phyloP scores from a whole-genome alignment of 2,329 filamentous ascomycete species.

The Emmonsiellopsis sp. region DNA sequence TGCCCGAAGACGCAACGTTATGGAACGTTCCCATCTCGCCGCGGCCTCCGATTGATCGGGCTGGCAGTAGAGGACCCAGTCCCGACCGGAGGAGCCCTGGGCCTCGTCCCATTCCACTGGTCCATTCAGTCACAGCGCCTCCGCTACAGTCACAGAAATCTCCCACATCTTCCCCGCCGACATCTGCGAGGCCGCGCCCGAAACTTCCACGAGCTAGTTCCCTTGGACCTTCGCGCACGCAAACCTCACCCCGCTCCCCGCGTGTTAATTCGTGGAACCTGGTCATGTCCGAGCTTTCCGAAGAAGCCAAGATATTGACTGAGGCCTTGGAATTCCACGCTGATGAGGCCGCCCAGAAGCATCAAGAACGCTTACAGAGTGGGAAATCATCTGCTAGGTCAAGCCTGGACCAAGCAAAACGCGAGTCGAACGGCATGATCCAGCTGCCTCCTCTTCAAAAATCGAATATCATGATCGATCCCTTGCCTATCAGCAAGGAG shows the following conservation, averaged over 20 bases:
- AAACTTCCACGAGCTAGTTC: conserved; percentile 27
- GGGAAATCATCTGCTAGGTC: conserved; percentile 27
- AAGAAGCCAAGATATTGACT: conserved; percentile 51
- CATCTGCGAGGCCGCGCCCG: conserved; percentile 18
- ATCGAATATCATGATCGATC: conserved; percentile 56
- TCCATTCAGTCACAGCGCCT: conserved; percentile 25
- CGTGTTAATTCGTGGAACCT: conserved; percentile 51
- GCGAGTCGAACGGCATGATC: conserved; percentile 27
- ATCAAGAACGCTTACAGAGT: conserved; percentile 39
- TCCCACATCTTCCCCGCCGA: conserved; percentile 19
- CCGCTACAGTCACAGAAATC: conserved; percentile 18
- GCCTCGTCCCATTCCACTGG: conserved; percentile 33
- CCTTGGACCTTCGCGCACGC: conserved; percentile 20
- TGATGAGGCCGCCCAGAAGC: conserved; percentile 36
- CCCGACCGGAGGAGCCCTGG: conserved; percentile 32
- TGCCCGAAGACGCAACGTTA: conserved; percentile 41
- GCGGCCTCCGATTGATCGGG: conserved; percentile 30
- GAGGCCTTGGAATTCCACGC: conserved; percentile 51
- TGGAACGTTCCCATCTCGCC: conserved; percentile 44
- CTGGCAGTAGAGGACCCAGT: conserved; percentile 30
- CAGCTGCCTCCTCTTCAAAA: conserved; percentile 53
- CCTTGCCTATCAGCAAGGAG: conserved; percentile 56
- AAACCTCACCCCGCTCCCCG: conserved; percentile 27
- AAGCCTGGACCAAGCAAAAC: conserved; percentile 27
- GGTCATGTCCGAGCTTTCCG: conserved; percentile 47